These are phyloP conservation scores for Urochloa ruziziensis DNA, from an alignment of 176 grass and related monocot genomes.

Conservation along the genomic window DNA sequence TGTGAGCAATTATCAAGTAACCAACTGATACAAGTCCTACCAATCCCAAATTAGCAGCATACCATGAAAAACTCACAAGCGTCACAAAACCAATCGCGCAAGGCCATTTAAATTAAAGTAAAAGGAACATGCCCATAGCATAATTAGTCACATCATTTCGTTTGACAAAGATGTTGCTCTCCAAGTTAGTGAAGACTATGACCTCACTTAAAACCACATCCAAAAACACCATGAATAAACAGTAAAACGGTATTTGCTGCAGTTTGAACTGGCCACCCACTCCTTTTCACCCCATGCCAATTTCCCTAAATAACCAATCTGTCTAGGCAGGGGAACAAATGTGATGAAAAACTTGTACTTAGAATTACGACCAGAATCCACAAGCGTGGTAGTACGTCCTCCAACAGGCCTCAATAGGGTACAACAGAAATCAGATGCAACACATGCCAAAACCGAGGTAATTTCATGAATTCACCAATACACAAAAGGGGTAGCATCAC, in stretches of 20 bases:
- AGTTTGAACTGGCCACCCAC: not conserved
- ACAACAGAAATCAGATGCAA: not conserved
- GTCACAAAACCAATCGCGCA: not conserved
- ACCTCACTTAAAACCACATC: too few species aligned
- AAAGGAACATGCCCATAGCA: not conserved
- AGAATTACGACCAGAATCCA: not conserved
- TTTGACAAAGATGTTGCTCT: not conserved
- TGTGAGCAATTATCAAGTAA: slow-evolving; percentile 22
- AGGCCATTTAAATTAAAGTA: not conserved
- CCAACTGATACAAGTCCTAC: slow-evolving; percentile 8
- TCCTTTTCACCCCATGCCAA: not conserved
- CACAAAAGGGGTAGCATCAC: not conserved
- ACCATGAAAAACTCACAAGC: not conserved
- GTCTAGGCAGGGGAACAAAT: not conserved
- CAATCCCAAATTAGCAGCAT: slow-evolving; percentile 16
- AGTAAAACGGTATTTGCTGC: not conserved
- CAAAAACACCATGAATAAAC: not conserved
- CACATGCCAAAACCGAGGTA: not conserved
- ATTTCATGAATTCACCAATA: not conserved
- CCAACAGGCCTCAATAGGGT: not conserved
- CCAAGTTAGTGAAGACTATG: not conserved
- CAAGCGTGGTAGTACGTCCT: not conserved
- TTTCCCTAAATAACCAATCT: not conserved
- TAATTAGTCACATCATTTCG: not conserved
- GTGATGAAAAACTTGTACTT: not conserved